Evolutionary conservation across 2,329 filamentous ascomycete genomes (phyloP), one percentile per base, ranked within the genome.

Genomic region (Aspergillus candidus): DNA sequence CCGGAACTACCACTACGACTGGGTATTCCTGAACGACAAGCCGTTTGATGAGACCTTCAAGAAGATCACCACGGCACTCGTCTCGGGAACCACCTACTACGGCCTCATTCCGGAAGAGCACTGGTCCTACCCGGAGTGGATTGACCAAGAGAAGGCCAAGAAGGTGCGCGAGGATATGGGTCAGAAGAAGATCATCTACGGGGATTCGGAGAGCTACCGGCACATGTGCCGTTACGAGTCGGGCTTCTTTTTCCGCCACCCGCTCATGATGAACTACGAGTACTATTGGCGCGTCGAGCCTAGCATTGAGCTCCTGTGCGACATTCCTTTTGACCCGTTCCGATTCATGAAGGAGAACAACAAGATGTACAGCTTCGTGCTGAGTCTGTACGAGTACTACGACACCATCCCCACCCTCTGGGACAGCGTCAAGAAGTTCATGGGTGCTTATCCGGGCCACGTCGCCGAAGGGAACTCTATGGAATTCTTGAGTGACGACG

Each of bases 141-240:
- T 98, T 60, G 93, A 98, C 65, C 86, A 95, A 70, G 87, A 96
- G 40, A 94, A 86, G 73, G 94, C 93, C 34, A 80, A 80, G 61
- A 86, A 88, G 69, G 89, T 93, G 48, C 86, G 93, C 49, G 84
- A 96, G 72, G 88, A 96, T 58, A 98, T 98, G 93, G 82, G 80
- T 44, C 79, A 88, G 66, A 82, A 84, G 65, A 94, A 96, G 74
- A 94, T 98, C 68, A 98, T 98, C 70, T 98, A 98, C 65, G 93
- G 93, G 49, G 93, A 97, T 69, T 95, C 89, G 10, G 73, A 94
- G 71, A 94, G 88, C 72, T 98, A 98, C 75, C 83, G 93, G 52
- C 94, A 98, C 76, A 98, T 98, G 93, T 98, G 93, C 72, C 88
- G 93, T 53, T 98, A 95, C 65, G 93, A 98, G 71, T 97, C 91